Evolutionary conservation across 495 filamentous ascomycete genomes (phyloP), one percentile per base, ranked within the genome.

Genomic region (Lasiosphaeris hirsuta): DNA sequence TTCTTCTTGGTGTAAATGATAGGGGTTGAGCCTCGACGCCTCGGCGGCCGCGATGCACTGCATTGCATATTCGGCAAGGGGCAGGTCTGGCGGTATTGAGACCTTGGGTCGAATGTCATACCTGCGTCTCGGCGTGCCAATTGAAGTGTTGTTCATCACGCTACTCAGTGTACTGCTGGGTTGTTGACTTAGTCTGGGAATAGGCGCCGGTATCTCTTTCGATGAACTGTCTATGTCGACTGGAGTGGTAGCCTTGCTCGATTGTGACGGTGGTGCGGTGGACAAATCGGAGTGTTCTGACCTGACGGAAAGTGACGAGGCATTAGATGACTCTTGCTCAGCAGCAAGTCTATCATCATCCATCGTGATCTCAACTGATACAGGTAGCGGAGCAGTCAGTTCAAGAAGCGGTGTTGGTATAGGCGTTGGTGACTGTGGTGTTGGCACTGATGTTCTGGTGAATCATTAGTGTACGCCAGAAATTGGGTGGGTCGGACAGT

Each of bases 11-110:
- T 97, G 92, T 13, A 99, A 75, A 13, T 88, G 83, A 72, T 92
- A 96, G 5, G 95, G 94, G 60, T 93, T 90, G 4, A 99, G 79
- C 48, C 94, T 82, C 46, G 91, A 96, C 17, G 90, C 86, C 69
- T 95, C 88, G 40, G 94, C 93, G 7, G 93, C 92, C 48, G 84
- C 78, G 53, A 94, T 87, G 63, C 90, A 92, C 73, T 97, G 92
- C 61, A 87, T 84, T 15, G 90, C 92, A 71, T 96, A 94, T 42
- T 92, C 86, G 30, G 79, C 74, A 37, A 85, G 78, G 13, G 87
- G 74, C 34, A 96, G 61, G 59, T 86, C 83, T 52, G 86, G 77
- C 17, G 93, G 92, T 60, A 96, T 91, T 7, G 92, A 94, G 35
- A 86, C 85, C 61, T 87, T 88, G 1, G 90, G 89, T 13, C 81